Evolutionary conservation across 306 rosid genomes (phyloP), one percentile per base, ranked within the genome.

Genomic region (Cucumis melo): DNA sequence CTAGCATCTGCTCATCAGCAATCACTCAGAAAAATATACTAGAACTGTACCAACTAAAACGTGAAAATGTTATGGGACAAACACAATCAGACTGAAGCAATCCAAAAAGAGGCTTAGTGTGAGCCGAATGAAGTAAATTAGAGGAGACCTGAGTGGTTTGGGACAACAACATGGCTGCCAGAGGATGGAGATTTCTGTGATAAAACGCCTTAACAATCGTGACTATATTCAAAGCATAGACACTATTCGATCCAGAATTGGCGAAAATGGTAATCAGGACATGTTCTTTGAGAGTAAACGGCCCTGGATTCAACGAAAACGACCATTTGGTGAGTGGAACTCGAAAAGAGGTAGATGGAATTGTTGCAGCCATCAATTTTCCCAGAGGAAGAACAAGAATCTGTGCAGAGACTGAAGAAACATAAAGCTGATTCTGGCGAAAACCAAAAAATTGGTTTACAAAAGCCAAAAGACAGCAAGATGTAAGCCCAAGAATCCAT

Each of bases 151-250:
- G 98, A 32, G 98, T 94, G 60, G 98, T 87, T 5, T 85, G 38
- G 6, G 98, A 82, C 2, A 94, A 80, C 75, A 94, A 73, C 57
- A 83, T 79, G 54, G 95, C 98, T 2, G 97, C 92, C 1, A 82
- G 15, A 2, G 91, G 91, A 68, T 86, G 86, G 39, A 91, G 83
- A 0, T 16, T 21, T 50, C 91, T 84, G n/a, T 72, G 88, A 68
- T 94, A 94, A 64, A 94, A 94, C 15, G 95, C 97, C 88, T 85
- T 90, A 19, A 91, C 97, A 79, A 90, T 94, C 2, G 91, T 88
- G 71, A 91, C 73, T 16, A 94, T 94, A 76, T 82, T 72, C 50
- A 94, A 84, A 5, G 98, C 97, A 76, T 94, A 91, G 21, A 88
- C 93, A 34, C 92, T 84, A 41, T 78, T 76, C 2, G 93, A 76